Percentiles rank a stretch among this genome's conserved stretches.
Conservation (phyloP, 495 filamentous ascomycete species). For the Penicillium malachiteum region DNA sequence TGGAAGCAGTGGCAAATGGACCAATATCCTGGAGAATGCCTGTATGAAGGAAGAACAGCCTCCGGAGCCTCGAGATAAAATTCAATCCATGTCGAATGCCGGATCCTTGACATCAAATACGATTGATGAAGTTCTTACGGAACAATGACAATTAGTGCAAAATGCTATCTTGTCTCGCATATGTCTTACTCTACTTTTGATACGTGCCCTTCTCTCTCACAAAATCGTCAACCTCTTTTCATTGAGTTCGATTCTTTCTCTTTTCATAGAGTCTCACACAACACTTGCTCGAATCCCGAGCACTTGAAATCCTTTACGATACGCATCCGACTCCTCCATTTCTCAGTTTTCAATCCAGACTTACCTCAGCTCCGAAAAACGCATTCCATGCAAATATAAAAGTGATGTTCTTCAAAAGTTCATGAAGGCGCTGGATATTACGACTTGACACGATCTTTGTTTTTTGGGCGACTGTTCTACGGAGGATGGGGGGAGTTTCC, state of each 20-base stretch:
- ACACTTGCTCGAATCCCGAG: neutral
- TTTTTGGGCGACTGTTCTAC: constrained; percentile 1
- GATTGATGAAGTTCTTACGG: constrained; percentile 35
- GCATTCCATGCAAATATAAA: constrained; percentile 7
- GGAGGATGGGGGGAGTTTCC: neutral
- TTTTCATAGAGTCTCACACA: neutral
- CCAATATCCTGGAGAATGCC: constrained; percentile 93
- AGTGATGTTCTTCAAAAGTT: constrained; percentile 7
- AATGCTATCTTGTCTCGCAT: neutral
- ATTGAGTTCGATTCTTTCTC: neutral
- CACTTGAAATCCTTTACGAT: neutral
- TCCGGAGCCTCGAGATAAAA: constrained; percentile 34
- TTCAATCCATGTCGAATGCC: neutral
- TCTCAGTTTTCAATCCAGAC: neutral
- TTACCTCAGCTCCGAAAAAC: neutral
- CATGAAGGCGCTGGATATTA: constrained; percentile 6
- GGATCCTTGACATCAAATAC: constrained; percentile 34
- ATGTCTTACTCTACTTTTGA: neutral
- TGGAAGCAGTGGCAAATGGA: constrained; percentile 97
- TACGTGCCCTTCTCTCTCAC: too few relatives aligned
- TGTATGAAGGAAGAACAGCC: constrained; percentile 92
- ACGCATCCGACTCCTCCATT: neutral
- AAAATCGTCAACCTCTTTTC: too few relatives aligned
- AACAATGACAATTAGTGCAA: constrained; percentile 2
- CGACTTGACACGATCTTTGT: constrained; percentile 9